Base-by-base conservation (phyloP, 192 early-diverging fungal genomes). In the Backusella westeae region DNA sequence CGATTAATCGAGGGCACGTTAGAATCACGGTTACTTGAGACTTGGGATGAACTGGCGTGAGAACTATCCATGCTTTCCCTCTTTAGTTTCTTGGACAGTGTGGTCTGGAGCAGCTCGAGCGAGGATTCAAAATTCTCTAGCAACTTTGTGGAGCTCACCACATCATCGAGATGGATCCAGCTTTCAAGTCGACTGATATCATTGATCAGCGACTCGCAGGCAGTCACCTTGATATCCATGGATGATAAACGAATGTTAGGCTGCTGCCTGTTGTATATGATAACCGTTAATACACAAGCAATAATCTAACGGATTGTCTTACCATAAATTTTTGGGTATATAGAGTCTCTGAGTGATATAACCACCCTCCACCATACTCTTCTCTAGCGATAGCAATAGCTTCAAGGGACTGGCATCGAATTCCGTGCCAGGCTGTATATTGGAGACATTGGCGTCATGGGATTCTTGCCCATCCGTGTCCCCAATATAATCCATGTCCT, bases 251-350 rank as follows among this genome's bases (percentile, higher is more conserved):
- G 72, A 41, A 78, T 41, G 46, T 78, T 78, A 4, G 77, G 52
- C 52, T 78, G 77, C 8, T 67, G 35, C 77, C 76, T 77, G 23
- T 21, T 14, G 6, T 44, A 44, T 44, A 14, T 44, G 1, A 1
- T 0, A 0, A 3, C 32, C 32, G 15, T 44, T 17, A 17, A 14
- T 19, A 44, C 14, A 15, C 42, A 35, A 36, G 19, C 3, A 68
- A 35, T 14, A 32, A 34, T 6, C 29, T 14, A 26, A 10, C 8
- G 14, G 10, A 12, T 10, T 14, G 7, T 0, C 56, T 71, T 75
- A 72, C 79, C 79, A 80, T 68, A 80, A 41, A 23, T 80, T 80
- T 44, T 80, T 75, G 41, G 79, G 79, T 49, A 80, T 72, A 73
- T 68, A 80, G 23, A 80, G 42, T 17, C 74, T 59, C 19, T 38